These are phyloP conservation scores for Nissolia schottii DNA, from an alignment of 306 rosid species.

Conservation along the genomic window DNA sequence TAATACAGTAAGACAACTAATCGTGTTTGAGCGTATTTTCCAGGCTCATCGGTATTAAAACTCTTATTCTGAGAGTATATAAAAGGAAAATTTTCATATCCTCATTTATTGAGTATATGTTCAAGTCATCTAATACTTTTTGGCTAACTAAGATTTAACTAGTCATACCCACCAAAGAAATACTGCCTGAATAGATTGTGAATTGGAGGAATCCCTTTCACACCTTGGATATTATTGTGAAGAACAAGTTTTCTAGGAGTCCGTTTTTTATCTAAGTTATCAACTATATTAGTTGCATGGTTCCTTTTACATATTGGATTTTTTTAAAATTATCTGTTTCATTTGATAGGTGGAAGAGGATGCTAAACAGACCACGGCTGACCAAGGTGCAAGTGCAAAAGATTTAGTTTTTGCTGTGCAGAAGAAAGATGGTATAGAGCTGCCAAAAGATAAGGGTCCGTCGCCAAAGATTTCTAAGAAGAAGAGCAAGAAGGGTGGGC, in stretches of 20 bases:
- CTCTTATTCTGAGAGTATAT: background rate
- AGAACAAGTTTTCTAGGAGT: background rate
- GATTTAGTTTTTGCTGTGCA: slow-evolving; percentile 30
- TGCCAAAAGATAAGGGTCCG: slow-evolving; percentile 32
- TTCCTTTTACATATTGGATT: slow-evolving; percentile 18
- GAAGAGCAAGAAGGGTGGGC: slow-evolving; percentile 88
- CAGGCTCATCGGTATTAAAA: background rate
- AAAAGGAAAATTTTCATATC: background rate
- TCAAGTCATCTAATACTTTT: background rate
- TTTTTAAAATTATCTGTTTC: slow-evolving; percentile 1
- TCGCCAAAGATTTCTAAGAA: slow-evolving; percentile 55
- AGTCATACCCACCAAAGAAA: background rate
- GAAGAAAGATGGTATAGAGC: slow-evolving; percentile 43
- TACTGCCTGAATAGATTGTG: slow-evolving; percentile 1
- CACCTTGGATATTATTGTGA: background rate
- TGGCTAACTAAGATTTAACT: background rate
- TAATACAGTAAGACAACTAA: background rate
- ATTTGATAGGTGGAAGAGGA: slow-evolving; percentile 51
- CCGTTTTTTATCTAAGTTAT: background rate
- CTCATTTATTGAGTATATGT: background rate
- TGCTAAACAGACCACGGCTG: slow-evolving; percentile 22
- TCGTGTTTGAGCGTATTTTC: background rate
- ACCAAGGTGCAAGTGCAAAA: slow-evolving; percentile 18
- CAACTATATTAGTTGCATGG: background rate
- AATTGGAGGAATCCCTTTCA: background rate